These are phyloP conservation scores for Gossypium australe DNA, from an alignment of 345 rosid species.

Conservation along the genomic window DNA sequence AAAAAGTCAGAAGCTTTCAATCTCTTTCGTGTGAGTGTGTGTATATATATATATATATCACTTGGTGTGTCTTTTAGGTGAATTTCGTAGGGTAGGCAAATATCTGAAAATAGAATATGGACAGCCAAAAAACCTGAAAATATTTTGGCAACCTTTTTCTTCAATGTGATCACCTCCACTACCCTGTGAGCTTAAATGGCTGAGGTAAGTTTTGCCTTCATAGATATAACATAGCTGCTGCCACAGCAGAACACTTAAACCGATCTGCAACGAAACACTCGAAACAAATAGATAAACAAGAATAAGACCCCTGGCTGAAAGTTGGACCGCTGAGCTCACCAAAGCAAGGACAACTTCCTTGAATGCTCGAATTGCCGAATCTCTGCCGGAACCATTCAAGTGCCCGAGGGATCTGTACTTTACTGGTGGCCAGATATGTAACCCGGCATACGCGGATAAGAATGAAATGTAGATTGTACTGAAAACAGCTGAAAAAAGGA, in stretches of 20 bases:
- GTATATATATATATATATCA: slow-evolving; percentile 17
- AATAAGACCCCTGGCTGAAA: slow-evolving; percentile 64
- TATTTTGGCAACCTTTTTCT: slow-evolving; percentile 57
- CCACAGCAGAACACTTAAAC: slow-evolving; percentile 58
- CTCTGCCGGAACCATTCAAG: slow-evolving; percentile 9
- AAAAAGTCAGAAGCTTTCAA: too few relatives aligned
- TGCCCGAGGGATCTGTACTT: slow-evolving; percentile 10
- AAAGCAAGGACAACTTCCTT: slow-evolving; percentile 46
- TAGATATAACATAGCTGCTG: slow-evolving; percentile 6
- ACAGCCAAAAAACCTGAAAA: slow-evolving; percentile 67
- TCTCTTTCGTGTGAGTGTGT: too few relatives aligned
- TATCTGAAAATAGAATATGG: slow-evolving; percentile 45
- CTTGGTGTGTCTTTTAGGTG: slow-evolving; percentile 55
- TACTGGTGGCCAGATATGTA: slow-evolving; percentile 52
- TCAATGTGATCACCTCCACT: slow-evolving; percentile 32
- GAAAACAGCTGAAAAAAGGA: slow-evolving; percentile 63
- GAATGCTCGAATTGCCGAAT: slow-evolving; percentile 30
- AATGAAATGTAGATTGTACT: slow-evolving; percentile 31
- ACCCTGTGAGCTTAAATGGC: slow-evolving; percentile 52
- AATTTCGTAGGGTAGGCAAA: slow-evolving; percentile 38
- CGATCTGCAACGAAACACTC: slow-evolving; percentile 63
- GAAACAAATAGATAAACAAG: slow-evolving; percentile 71
- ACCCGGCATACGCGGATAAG: slow-evolving; percentile 26
- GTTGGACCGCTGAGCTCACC: slow-evolving; percentile 41
- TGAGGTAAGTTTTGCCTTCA: slow-evolving; percentile 8